Base-by-base conservation (phyloP, 2,329 filamentous ascomycete genomes). In the Diaporthe eres region DNA sequence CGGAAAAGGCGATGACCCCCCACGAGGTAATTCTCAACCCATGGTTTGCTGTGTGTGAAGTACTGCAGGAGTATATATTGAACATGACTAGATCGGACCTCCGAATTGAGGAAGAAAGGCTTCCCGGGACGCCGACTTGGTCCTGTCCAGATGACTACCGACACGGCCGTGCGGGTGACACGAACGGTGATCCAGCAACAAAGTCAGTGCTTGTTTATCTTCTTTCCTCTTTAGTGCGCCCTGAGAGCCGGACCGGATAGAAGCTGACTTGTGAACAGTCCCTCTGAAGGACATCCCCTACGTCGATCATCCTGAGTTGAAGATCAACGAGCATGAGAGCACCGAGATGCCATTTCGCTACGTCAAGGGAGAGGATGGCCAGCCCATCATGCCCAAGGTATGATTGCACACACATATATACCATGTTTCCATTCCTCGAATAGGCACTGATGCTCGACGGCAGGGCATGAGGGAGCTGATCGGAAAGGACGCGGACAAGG, bases 331-430 rank as follows among this genome's bases (percentile, higher is more conserved):
- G 82, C 93, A 98, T 81, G 97, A 99, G 86, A 97, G 94, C 83
- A 98, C 96, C 0, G 90, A 98, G 84, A 98, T 99, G 97, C 97
- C 97, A 0, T 99, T 99, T 85, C 94, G 97, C 79, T 99, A 99
- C 82, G 96, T 99, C 70, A 93, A 91, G 82, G 92, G 90, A 71
- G 86, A 90, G 15, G 87, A 94, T 74, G 95, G 94, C 60, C 88
- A 94, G 79, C 95, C 96, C 1, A 92, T 98, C 75, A 98, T 99
- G 95, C 97, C 97, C 31, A 90, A 94, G 87, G 96, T 98, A 85
- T 86, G 89, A 83, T 15, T 7, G 17, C 28, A 10, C 37, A 31
- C 8, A 4, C 53, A 39, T 37, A 7, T 47, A 17, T 37, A 65
- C 17, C 17, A 28, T 37, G 13, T 12, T 53, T 34, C 31, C 31